Conservation (phyloP, 768 basidiomycete species). For the Multifurca ochricompacta region DNA sequence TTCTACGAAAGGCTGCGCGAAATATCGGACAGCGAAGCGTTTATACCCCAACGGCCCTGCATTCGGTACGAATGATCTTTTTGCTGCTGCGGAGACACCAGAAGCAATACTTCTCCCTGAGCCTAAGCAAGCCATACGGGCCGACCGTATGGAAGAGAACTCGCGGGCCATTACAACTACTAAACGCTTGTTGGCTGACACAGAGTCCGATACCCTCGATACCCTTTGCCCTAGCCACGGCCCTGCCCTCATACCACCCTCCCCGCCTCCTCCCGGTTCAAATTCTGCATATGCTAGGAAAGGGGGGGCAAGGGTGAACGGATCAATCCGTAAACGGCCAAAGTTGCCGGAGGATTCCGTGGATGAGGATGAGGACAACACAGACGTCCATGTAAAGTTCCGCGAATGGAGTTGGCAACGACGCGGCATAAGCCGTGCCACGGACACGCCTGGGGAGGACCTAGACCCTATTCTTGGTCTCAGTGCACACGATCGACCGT, state of each 20-base stretch:
- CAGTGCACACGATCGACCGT: constrained; percentile 13
- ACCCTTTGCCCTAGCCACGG: constrained; percentile 20
- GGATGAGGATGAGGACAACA: constrained; percentile 22
- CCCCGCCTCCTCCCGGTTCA: constrained; percentile 44
- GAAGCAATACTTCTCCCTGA: neutral
- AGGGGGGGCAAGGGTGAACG: constrained; percentile 34
- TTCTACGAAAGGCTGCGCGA: neutral
- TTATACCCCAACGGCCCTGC: neutral
- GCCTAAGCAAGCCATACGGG: constrained; percentile 2
- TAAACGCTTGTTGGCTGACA: constrained; percentile 11
- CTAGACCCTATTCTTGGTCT: constrained; percentile 11
- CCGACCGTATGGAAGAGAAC: neutral
- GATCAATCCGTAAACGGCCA: constrained; percentile 39
- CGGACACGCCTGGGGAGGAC: constrained; percentile 11
- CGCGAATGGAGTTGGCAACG: constrained; percentile 25
- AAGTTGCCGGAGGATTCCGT: constrained; percentile 31
- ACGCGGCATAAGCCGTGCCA: neutral
- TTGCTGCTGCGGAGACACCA: constrained; percentile 7
- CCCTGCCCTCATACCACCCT: constrained; percentile 49
- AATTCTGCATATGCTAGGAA: constrained; percentile 22
- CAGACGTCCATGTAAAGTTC: constrained; percentile 26
- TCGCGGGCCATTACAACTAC: neutral
- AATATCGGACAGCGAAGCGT: constrained; percentile 7
- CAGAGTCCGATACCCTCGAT: constrained; percentile 9
- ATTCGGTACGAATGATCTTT: constrained; percentile 15